Base-by-base conservation (phyloP, 2,329 filamentous ascomycete genomes). In the Sclerotinia nivalis region DNA sequence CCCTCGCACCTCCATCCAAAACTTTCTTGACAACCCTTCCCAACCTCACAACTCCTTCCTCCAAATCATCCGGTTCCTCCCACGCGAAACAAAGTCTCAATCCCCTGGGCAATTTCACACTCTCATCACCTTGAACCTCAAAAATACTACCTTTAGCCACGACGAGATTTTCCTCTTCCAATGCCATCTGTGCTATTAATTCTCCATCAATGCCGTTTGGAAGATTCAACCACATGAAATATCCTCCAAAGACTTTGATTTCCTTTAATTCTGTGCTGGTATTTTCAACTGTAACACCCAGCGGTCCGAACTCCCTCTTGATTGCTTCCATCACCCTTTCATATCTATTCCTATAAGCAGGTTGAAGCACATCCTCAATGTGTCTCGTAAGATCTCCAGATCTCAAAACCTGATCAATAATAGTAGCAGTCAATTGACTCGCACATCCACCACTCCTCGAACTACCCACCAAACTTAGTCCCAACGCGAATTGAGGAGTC, bases 191-290 rank as follows among this genome's bases (percentile, higher is more conserved):
- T 45, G 93, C 82, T 10, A 84, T 83, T 45, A 80, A 81, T 49
- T 85, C 88, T 12, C 84, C 82, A 68, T 90, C 80, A 3, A 82
- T 58, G 69, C 72, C 79, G 1, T 78, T 72, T 0, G 89, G 89
- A 6, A 97, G 79, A 1, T 83, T 84, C 37, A 96, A 80, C 93
- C 93, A 97, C 61, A 97, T 82, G 78, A 97, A 97, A 78, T 95
- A 97, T 0, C 93, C 93, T 0, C 93, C 93, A 43, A 89, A 90
- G 4, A 89, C 79, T 22, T 4, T 82, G 78, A 47, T 82, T 79
- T 69, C 81, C 78, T 1, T 79, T 75, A 69, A 85, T 80, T 20
- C 80, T 79, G 50, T 83, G 71, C 75, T 79, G 74, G 81, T 78
- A 25, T 69, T 69, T 28, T 52, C 40, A 47, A 83, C 78, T 40